These are phyloP conservation scores for Aspergillus luchuensis DNA, from an alignment of 2,329 filamentous ascomycete genomes.

Conservation along the genomic window DNA sequence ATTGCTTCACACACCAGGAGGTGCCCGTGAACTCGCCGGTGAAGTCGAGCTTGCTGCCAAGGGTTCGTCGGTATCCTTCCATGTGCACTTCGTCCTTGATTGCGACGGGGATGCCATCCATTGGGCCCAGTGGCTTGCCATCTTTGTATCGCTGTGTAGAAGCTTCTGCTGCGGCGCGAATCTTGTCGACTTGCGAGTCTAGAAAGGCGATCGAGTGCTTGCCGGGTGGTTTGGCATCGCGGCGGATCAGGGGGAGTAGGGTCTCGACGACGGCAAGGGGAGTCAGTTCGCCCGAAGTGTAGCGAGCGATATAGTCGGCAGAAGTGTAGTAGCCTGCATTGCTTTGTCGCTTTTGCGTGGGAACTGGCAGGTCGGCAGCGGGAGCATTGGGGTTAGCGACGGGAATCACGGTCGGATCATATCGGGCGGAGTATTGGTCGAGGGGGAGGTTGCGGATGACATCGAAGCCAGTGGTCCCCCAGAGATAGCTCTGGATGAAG, in stretches of 20 bases:
- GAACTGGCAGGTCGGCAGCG: slow-evolving; percentile 28
- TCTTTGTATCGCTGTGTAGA: slow-evolving; percentile 72
- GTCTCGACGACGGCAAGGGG: slow-evolving; percentile 71
- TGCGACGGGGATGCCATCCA: slow-evolving; percentile 81
- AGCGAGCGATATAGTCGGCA: slow-evolving; percentile 75
- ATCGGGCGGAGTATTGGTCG: slow-evolving; percentile 55
- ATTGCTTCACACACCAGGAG: slow-evolving; percentile 69
- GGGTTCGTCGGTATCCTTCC: slow-evolving; percentile 67
- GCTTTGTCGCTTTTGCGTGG: slow-evolving; percentile 38
- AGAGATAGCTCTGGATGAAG: slow-evolving; percentile 66
- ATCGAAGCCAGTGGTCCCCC: slow-evolving; percentile 70
- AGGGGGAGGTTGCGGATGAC: slow-evolving; percentile 59
- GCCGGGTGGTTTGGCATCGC: slow-evolving; percentile 56
- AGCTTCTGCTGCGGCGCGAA: slow-evolving; percentile 68
- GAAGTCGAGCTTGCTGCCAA: slow-evolving; percentile 65
- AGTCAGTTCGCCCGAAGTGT: slow-evolving; percentile 68
- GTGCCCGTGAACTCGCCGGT: slow-evolving; percentile 56
- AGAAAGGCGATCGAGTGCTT: slow-evolving; percentile 73
- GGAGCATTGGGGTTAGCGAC: slow-evolving; percentile 24
- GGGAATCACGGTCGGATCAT: slow-evolving; percentile 61
- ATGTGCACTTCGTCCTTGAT: slow-evolving; percentile 81
- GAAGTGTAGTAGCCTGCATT: slow-evolving; percentile 64
- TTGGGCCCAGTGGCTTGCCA: slow-evolving; percentile 65
- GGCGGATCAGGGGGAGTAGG: slow-evolving; percentile 69
- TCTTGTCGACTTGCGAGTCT: slow-evolving; percentile 64